Evolutionary conservation across 805 yeast species (phyloP).

Genomic region (Myxozyma melibiosi): DNA sequence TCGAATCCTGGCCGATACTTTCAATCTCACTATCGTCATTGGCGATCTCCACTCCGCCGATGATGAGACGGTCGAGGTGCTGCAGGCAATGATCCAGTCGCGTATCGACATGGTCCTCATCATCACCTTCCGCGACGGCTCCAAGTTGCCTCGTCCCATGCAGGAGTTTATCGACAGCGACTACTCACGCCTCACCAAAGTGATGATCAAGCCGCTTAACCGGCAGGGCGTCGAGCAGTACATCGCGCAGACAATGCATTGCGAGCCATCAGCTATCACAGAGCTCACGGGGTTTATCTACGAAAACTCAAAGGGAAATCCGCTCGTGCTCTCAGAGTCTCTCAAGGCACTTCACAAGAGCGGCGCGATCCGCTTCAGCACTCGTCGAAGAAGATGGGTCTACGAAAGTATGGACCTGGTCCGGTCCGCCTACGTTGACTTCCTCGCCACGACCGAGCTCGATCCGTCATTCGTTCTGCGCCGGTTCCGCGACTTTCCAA

Average conservation of each 20-base stretch:
- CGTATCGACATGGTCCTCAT: conserved; percentile 26
- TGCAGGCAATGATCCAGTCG: conserved; percentile 20
- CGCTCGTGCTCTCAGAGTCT: conserved; percentile 25
- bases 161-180: conserved; percentile 21
- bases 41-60: conserved; percentile 32
- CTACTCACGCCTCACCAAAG: conserved; percentile 19
- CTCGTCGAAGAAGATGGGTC: conserved; percentile 22
- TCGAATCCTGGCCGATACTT: conserved; percentile 27
- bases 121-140: conserved; percentile 23
- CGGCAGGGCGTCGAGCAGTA: conserved; percentile 14
- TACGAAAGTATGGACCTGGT: conserved; percentile 12
- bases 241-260: conserved; percentile 21
- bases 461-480: conserved; percentile 25
- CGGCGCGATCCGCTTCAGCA: conserved; percentile 18
- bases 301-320: conserved; percentile 24
- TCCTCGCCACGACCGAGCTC: conserved; percentile 17
- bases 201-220: conserved; percentile 26
- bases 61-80: conserved; percentile 30
- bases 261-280: conserved; percentile 8
- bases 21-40: conserved; percentile 15
- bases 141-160: background rate
- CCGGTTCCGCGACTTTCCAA: conserved; percentile 30
- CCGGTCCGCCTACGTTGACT: conserved; percentile 3
- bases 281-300: conserved; percentile 18
- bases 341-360: conserved; percentile 12